phyloP scores from a whole-genome alignment of 768 basidiomycete genomes.

The Lepiota venenata region DNA sequence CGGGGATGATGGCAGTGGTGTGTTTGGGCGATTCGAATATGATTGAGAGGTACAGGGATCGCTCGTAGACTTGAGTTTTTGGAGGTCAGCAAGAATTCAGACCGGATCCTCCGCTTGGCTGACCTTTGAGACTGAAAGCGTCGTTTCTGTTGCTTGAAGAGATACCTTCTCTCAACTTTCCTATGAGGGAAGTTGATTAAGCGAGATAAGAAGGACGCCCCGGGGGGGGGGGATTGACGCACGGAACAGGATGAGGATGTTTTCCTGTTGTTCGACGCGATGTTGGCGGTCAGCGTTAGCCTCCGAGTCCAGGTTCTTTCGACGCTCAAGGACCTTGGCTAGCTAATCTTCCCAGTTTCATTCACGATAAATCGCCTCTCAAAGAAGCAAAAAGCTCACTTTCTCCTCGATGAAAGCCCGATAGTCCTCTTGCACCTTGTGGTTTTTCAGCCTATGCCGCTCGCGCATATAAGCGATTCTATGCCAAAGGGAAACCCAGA shows the following conservation, averaged over 20 bases:
- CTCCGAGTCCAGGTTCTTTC: constrained; percentile 28
- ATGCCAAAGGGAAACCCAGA: constrained; percentile 2
- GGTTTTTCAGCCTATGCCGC: constrained; percentile 54
- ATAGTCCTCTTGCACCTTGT: constrained; percentile 63
- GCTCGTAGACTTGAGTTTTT: constrained; percentile 60
- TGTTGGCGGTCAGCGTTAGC: constrained; percentile 31
- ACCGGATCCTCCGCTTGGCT: too few species aligned
- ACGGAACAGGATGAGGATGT: constrained; percentile 74
- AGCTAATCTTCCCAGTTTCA: constrained; percentile 34
- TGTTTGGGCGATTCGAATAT: constrained; percentile 62
- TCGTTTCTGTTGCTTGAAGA: constrained; percentile 58
- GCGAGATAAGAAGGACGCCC: background rate
- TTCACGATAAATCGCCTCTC: background rate
- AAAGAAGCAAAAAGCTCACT: constrained; percentile 32
- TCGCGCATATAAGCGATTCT: constrained; percentile 29
- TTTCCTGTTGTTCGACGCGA: constrained; percentile 56
- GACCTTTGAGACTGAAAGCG: constrained; percentile 67
- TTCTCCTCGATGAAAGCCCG: constrained; percentile 61
- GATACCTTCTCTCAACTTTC: constrained; percentile 75
- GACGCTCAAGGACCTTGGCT: constrained; percentile 39
- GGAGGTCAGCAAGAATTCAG: background rate
- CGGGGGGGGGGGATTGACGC: constrained; percentile 23
- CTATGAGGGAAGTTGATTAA: constrained; percentile 30
- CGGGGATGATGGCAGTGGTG: constrained; percentile 56
- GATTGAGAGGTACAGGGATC: constrained; percentile 61